phyloP scores from a whole-genome alignment of 139 green algal species.

The Chlamydomonas urium region DNA sequence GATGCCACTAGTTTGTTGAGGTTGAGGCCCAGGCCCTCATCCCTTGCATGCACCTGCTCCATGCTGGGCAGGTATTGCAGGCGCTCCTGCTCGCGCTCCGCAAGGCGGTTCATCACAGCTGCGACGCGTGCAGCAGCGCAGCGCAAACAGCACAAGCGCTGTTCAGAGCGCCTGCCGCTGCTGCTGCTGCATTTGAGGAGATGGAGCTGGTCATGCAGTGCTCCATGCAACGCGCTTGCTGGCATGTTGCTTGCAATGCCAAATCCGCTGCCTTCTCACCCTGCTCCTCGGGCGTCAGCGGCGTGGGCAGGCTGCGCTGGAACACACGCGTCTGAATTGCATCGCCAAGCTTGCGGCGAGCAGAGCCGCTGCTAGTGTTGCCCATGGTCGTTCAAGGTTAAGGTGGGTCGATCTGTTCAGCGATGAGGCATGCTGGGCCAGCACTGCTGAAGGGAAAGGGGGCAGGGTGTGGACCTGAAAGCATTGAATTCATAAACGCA shows the following conservation, averaged over 20 bases:
- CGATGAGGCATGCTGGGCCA: too few species aligned
- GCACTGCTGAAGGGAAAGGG: too few species aligned
- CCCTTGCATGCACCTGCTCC: constrained; percentile 6
- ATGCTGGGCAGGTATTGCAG: background rate
- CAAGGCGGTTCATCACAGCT: constrained; percentile 4
- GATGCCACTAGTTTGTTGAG: constrained; percentile 5
- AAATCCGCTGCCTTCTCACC: background rate
- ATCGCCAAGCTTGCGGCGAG: constrained; percentile 5
- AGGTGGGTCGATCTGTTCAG: too few species aligned
- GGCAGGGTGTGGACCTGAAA: too few species aligned
- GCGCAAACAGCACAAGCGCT: background rate
- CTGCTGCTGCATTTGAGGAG: background rate
- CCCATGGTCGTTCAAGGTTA: too few species aligned
- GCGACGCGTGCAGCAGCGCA: background rate
- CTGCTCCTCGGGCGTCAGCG: background rate
- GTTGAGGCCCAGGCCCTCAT: background rate
- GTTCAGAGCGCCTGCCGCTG: background rate
- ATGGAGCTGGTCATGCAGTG: too few species aligned
- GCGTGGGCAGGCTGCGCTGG: background rate
- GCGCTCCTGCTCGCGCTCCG: constrained; percentile 9
- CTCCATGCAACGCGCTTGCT: background rate
- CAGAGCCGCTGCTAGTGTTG: background rate
- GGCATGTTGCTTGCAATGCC: background rate
- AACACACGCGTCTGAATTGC: constrained; percentile 7
- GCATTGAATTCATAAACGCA: too few species aligned